Evolutionary conservation across 1,139 yeast species (phyloP).

Genomic region (Sugiyamaella sp.): DNA sequence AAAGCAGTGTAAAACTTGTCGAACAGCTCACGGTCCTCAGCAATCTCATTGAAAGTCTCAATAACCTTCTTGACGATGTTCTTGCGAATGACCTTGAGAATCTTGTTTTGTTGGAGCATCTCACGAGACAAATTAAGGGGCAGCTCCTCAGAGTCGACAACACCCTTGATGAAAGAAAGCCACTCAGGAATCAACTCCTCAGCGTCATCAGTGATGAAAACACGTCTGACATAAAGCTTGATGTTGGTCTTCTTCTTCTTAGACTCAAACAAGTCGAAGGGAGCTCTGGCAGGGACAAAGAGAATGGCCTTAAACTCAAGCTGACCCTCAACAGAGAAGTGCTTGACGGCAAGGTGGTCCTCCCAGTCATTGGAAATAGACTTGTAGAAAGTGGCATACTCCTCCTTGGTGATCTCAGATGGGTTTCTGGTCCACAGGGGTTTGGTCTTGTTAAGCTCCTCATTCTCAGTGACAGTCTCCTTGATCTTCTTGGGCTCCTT

Average conservation of each 20-base stretch:
- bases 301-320: slow-evolving; percentile 98
- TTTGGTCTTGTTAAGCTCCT: slow-evolving; percentile 98
- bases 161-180: slow-evolving; percentile 98
- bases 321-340: slow-evolving; percentile 99
- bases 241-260: slow-evolving; percentile 99
- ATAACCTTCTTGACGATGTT: slow-evolving; percentile 98
- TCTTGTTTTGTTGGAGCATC: slow-evolving; percentile 99
- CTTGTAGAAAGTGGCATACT: slow-evolving; percentile 99
- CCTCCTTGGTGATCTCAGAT: slow-evolving; percentile 95
- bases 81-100: slow-evolving; percentile 98
- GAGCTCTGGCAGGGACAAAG: slow-evolving; percentile 99
- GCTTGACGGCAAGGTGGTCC: slow-evolving; percentile 99
- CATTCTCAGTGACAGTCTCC: slow-evolving; percentile 85
- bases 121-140: slow-evolving; percentile 99
- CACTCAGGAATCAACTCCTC: slow-evolving; percentile 99
- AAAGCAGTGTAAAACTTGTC: slow-evolving; percentile 98
- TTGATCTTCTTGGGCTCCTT: slow-evolving; percentile 79
- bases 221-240: slow-evolving; percentile 99
- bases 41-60: slow-evolving; percentile 98
- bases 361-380: slow-evolving; percentile 99
- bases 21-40: slow-evolving; percentile 98
- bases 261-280: slow-evolving; percentile 94
- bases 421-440: slow-evolving; percentile 99
- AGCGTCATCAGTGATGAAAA: slow-evolving; percentile 99
- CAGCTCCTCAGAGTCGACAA: slow-evolving; percentile 99